Percentiles rank a stretch among this genome's conserved stretches.
Conservation (phyloP, 495 filamentous ascomycete genomes). For the Rhypophila decipiens region DNA sequence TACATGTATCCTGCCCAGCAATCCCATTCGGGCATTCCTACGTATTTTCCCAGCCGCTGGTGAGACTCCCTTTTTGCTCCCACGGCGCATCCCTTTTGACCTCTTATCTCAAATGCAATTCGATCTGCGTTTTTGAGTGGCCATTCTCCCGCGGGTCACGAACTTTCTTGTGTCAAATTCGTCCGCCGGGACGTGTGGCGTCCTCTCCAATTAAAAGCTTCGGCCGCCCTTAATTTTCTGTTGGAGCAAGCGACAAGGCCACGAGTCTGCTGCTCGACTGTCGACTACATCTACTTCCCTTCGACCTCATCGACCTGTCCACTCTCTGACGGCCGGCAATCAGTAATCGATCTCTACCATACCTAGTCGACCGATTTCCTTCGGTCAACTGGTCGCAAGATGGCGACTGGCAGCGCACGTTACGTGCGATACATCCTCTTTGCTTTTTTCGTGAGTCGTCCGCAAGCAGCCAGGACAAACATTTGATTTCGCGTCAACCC, state of each 20-base stretch:
- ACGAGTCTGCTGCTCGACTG: background rate
- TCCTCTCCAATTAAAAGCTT: background rate
- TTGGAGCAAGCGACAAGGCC: background rate
- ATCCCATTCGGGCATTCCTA: no score
- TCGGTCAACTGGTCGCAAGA: constrained; percentile 25
- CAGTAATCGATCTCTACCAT: constrained; percentile 1
- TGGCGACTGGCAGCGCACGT: constrained; percentile 61
- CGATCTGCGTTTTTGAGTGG: no score
- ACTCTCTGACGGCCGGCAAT: background rate
- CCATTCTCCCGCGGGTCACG: no score
- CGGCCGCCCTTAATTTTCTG: background rate
- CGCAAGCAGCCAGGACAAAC: no score
- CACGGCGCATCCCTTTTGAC: no score
- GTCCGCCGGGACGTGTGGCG: constrained; percentile 1
- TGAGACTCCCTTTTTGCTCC: no score
- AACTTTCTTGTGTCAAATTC: constrained; percentile 7
- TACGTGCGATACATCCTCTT: constrained; percentile 86
- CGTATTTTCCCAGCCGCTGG: no score
- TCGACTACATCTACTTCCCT: background rate
- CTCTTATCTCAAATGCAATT: no score
- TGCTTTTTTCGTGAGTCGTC: constrained; percentile 72
- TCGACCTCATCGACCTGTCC: background rate
- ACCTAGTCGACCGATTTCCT: background rate
- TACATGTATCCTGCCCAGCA: no score
- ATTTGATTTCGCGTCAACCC: background rate